These are phyloP conservation scores for Naegleria fowleri DNA, from an alignment of 208 protist species.

Conservation along the genomic window DNA sequence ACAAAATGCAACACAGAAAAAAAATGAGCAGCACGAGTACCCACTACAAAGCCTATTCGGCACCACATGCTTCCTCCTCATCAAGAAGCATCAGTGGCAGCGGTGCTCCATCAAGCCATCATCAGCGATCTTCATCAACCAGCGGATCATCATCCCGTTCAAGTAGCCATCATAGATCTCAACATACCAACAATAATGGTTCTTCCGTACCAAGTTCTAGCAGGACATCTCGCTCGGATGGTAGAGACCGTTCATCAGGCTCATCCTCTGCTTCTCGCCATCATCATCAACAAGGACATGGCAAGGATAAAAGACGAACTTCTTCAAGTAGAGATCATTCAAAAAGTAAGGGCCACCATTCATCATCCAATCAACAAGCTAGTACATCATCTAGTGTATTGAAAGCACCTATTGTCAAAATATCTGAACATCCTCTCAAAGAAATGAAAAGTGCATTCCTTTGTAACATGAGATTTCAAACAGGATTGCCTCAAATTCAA, in stretches of 20 bases:
- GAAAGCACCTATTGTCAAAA: neutral
- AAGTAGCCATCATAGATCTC: neutral
- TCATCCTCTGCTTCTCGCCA: neutral
- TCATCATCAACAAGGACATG: too few relatives aligned
- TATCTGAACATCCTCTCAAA: neutral
- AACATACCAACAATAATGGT: neutral
- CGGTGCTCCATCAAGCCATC: neutral
- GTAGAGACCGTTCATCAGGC: neutral
- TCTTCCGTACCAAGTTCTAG: neutral
- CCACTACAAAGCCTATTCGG: neutral
- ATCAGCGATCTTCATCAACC: neutral
- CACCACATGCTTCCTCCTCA: neutral
- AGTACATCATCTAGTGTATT: neutral
- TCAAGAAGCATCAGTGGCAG: neutral
- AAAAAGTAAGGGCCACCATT: neutral
- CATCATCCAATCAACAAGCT: neutral
- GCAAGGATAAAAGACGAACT: too few relatives aligned
- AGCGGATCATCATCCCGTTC: neutral
- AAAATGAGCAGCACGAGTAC: neutral
- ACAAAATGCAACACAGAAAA: neutral
- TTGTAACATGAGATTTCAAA: constrained; percentile 27
- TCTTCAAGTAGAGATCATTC: too few relatives aligned
- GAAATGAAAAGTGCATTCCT: constrained; percentile 15
- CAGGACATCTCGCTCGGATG: neutral
- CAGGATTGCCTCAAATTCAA: neutral